Conservation (phyloP, 1,284 basidiomycete species). For the Naganishia cerealis region DNA sequence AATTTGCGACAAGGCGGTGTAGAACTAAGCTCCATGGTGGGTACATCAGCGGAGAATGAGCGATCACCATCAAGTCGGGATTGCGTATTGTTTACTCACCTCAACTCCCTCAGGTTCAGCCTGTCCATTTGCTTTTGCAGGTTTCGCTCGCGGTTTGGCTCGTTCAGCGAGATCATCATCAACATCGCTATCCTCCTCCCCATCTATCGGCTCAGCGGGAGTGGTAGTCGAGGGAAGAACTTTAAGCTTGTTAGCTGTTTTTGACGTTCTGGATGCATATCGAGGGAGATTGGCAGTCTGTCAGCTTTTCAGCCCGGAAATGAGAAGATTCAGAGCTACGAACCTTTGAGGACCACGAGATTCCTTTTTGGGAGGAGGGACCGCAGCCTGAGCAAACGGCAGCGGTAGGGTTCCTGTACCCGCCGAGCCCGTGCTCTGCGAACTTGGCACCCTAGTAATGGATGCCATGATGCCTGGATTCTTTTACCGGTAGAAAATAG, state of each 20-base stretch:
- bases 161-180: constrained; percentile 51
- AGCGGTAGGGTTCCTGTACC: constrained; percentile 41
- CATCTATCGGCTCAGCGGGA: not conserved
- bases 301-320: not conserved
- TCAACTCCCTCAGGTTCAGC: constrained; percentile 68
- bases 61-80: not conserved
- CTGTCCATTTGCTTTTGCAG: constrained; percentile 80
- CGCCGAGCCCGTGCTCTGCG: not conserved
- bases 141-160: constrained; percentile 47
- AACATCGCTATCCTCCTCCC: constrained; percentile 55
- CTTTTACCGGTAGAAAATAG: no score
- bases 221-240: constrained; percentile 29
- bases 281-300: constrained; percentile 11
- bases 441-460: constrained; percentile 7
- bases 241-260: constrained; percentile 51
- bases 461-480: constrained; percentile 12
- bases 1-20: constrained; percentile 85
- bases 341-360: constrained; percentile 53
- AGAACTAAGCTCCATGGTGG: constrained; percentile 60
- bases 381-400: constrained; percentile 49
- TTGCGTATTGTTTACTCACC: constrained; percentile 54
- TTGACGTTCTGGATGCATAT: constrained; percentile 63
- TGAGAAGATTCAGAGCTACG: constrained; percentile 30
- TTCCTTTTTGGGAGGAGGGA: constrained; percentile 43
- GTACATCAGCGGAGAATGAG: constrained; percentile 10